Conservation (phyloP, 2,329 filamentous ascomycete species). For the Elsinoe necatrix region DNA sequence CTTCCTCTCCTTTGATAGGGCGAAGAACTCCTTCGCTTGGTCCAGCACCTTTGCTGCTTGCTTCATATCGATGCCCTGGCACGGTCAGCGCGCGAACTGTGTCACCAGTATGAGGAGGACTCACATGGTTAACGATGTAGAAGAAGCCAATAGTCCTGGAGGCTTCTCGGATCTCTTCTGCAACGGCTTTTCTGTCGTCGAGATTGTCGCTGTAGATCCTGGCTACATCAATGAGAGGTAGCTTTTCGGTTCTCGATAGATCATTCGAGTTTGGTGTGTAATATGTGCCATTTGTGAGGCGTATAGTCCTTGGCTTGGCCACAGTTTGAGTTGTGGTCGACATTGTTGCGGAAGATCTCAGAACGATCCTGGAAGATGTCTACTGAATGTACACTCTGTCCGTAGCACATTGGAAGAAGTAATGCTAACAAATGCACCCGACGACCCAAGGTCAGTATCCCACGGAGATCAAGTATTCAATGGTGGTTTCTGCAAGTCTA, state of each 20-base stretch:
- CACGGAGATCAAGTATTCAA: neutral
- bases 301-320: conserved; percentile 9
- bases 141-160: conserved; percentile 40
- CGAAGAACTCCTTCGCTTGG: conserved; percentile 33
- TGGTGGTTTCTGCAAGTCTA: neutral
- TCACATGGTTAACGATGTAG: conserved; percentile 27
- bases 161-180: conserved; percentile 35
- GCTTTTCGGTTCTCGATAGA: neutral
- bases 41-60: conserved; percentile 25
- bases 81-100: conserved; percentile 18
- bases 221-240: conserved; percentile 37
- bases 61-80: conserved; percentile 26
- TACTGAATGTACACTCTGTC: too few species aligned
- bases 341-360: neutral
- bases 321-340: neutral
- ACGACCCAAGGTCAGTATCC: neutral
- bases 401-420: neutral
- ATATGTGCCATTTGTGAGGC: conserved; percentile 5
- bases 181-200: conserved; percentile 33
- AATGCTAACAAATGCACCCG: neutral
- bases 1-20: conserved; percentile 38
- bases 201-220: conserved; percentile 31
- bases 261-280: conserved; percentile 10
- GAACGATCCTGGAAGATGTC: too few species aligned
- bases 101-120: conserved; percentile 2